These are phyloP conservation scores for Candida vaughaniae DNA, from an alignment of 805 yeast genomes.

Conservation along the genomic window DNA sequence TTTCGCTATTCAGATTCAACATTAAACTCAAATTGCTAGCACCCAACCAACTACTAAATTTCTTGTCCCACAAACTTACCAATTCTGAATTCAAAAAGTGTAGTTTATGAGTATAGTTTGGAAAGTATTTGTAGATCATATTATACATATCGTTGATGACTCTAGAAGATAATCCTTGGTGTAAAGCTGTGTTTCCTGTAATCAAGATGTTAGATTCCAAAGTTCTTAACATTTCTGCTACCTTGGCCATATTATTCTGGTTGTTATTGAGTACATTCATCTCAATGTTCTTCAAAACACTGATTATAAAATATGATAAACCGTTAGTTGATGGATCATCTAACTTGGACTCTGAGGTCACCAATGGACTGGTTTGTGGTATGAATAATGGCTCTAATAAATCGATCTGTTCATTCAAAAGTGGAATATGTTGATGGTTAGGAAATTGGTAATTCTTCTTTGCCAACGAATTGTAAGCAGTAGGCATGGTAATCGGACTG, in stretches of 20 bases:
- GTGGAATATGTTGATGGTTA: constrained; percentile 16
- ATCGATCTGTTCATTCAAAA: constrained; percentile 15
- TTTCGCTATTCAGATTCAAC: constrained; percentile 46
- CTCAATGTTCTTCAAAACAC: constrained; percentile 37
- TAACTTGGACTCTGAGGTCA: constrained; percentile 30
- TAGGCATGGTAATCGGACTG: constrained; percentile 2
- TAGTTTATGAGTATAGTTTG: constrained; percentile 33
- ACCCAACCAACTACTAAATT: constrained; percentile 68
- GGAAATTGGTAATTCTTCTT: constrained; percentile 21
- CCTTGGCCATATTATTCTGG: constrained; percentile 30
- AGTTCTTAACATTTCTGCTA: constrained; percentile 38
- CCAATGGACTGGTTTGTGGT: constrained; percentile 54
- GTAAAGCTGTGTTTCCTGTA: constrained; percentile 59
- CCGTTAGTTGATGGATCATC: constrained; percentile 51
- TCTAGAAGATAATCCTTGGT: constrained; percentile 56
- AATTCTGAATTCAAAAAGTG: constrained; percentile 21
- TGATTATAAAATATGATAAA: constrained; percentile 38
- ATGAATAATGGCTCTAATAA: constrained; percentile 67
- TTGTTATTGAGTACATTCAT: constrained; percentile 30
- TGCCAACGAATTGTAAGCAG: constrained; percentile 5
- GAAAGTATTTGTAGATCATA: constrained; percentile 43
- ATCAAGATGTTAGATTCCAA: constrained; percentile 47
- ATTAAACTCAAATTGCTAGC: constrained; percentile 65
- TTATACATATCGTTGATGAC: constrained; percentile 54
- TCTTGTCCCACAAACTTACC: constrained; percentile 49